Evolutionary conservation across 2,329 filamentous ascomycete genomes (phyloP).

Genomic region (Ophiostoma fasciatum): DNA sequence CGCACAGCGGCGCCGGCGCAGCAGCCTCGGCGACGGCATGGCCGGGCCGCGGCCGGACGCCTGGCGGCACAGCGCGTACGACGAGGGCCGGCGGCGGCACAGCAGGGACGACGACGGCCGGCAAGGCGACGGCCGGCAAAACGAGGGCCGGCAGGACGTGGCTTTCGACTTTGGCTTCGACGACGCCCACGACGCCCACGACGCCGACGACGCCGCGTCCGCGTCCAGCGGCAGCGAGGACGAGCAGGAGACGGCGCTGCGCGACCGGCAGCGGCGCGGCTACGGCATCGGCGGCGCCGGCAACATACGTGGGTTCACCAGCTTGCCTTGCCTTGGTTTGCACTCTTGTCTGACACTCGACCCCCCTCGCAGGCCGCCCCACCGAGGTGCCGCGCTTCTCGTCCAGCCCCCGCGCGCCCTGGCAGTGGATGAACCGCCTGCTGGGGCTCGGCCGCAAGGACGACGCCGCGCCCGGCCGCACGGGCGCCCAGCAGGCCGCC

Average conservation of each 20-base stretch:
- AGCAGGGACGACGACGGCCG: too few relatives aligned
- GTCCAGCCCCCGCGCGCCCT: not conserved
- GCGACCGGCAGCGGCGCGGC: conserved; percentile 20
- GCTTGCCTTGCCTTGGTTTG: conserved; percentile 1
- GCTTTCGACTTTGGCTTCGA: too few relatives aligned
- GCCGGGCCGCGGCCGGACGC: too few relatives aligned
- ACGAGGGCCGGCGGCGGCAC: too few relatives aligned
- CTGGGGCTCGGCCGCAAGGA: too few relatives aligned
- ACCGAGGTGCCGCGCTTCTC: conserved; percentile 17
- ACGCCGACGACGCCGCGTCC: not conserved
- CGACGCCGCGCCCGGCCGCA: too few relatives aligned
- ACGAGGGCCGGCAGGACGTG: too few relatives aligned
- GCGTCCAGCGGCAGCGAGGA: conserved; percentile 10
- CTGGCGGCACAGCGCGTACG: not conserved
- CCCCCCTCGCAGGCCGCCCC: conserved; percentile 12
- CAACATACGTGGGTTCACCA: conserved; percentile 21
- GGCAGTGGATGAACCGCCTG: not conserved
- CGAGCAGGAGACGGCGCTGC: conserved; percentile 14
- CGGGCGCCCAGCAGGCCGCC: too few relatives aligned
- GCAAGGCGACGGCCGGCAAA: too few relatives aligned
- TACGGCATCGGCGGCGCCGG: conserved; percentile 26
- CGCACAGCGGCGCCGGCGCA: too few relatives aligned
- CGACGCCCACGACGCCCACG: not conserved
- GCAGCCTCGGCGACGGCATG: too few relatives aligned
- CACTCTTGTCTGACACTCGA: not conserved